phyloP scores from a whole-genome alignment of 2,329 filamentous ascomycete species.

The Beauveria sp. region DNA sequence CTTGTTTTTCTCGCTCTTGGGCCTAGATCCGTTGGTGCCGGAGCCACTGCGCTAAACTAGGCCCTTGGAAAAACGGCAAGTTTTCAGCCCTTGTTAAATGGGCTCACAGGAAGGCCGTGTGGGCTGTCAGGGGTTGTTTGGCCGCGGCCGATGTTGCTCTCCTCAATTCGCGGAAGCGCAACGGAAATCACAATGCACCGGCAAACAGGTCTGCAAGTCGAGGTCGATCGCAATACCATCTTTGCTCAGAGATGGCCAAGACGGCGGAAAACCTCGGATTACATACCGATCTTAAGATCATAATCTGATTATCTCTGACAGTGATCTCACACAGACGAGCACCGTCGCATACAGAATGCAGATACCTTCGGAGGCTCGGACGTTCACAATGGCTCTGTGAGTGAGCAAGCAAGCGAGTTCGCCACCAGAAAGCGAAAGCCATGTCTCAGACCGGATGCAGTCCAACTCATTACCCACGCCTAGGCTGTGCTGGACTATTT shows the following conservation, averaged over 20 bases:
- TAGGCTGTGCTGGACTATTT: neutral
- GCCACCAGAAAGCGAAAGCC: neutral
- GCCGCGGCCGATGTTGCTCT: neutral
- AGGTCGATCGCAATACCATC: neutral
- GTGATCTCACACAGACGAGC: neutral
- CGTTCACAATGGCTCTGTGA: neutral
- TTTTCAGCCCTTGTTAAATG: neutral
- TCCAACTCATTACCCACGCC: neutral
- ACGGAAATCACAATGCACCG: neutral
- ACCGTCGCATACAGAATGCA: neutral
- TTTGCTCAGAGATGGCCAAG: neutral
- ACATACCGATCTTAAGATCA: neutral
- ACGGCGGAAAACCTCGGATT: no score
- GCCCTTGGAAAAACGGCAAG: neutral
- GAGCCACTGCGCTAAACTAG: constrained; percentile 5
- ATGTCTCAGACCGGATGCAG: constrained; percentile 1
- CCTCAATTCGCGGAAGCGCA: neutral
- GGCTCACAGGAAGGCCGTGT: neutral
- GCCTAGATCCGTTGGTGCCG: constrained; percentile 3
- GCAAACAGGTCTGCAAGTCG: neutral
- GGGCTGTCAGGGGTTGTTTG: neutral
- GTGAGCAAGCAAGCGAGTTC: neutral
- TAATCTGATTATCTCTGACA: neutral
- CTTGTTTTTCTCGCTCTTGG: neutral
- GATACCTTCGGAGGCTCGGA: neutral